Percentiles rank a stretch among this genome's conserved stretches.
Evolutionary conservation across 2,329 filamentous ascomycete species (phyloP).

Genomic region (Diaporthe nobilis): DNA sequence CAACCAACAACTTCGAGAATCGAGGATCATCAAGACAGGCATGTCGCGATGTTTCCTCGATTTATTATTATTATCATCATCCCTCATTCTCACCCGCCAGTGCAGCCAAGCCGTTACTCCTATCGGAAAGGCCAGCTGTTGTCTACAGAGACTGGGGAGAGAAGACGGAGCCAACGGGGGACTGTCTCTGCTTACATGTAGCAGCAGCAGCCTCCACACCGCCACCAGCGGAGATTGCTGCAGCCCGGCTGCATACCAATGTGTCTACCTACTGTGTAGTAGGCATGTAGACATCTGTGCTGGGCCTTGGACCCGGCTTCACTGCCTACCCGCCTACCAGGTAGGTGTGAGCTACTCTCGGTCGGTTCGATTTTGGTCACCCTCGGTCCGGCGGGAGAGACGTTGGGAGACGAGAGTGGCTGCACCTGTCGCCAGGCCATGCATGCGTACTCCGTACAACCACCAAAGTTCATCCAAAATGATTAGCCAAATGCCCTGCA

Average conservation of each 20-base stretch:
- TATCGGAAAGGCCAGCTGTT: background rate
- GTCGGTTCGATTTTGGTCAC: background rate
- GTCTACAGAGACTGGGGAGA: constrained; percentile 3
- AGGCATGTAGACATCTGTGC: background rate
- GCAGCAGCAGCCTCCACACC: constrained; percentile 27
- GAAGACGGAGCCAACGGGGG: constrained; percentile 12
- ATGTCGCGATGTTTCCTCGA: background rate
- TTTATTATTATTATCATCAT: background rate
- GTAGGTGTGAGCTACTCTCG: background rate
- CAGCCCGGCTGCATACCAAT: constrained; percentile 20
- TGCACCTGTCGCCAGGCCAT: constrained; percentile 10
- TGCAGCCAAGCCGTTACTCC: background rate
- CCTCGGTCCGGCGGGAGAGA: constrained; percentile 18
- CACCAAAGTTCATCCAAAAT: constrained; percentile 18
- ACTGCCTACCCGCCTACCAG: background rate
- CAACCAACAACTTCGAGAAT: background rate
- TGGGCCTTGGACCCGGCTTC: background rate
- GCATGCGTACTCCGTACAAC: background rate
- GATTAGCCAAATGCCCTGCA: constrained; percentile 31
- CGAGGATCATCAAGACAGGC: background rate
- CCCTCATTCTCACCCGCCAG: background rate
- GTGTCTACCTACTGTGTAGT: background rate
- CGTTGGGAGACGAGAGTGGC: constrained; percentile 7
- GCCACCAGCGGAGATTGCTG: constrained; percentile 28
- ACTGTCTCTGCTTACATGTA: constrained; percentile 24